Evolutionary conservation across 305 asterid genomes (phyloP).

Genomic region (Solanum hybrid): DNA sequence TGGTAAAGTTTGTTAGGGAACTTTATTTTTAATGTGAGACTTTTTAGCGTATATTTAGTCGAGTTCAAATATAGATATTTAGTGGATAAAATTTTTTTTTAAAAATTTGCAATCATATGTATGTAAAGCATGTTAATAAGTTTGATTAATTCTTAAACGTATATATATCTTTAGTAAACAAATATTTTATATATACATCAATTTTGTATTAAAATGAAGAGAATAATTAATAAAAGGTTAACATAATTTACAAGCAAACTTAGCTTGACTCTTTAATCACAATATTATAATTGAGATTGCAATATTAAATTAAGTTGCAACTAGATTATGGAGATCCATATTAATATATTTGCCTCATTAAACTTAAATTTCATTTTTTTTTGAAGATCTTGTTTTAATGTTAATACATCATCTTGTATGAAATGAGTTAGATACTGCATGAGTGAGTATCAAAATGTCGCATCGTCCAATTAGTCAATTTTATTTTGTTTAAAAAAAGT

Average conservation of each 20-base stretch:
- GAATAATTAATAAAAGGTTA: not conserved
- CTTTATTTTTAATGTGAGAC: too few species aligned
- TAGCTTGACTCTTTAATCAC: not conserved
- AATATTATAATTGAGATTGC: not conserved
- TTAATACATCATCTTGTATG: not conserved
- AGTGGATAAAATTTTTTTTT: too few species aligned
- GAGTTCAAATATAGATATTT: too few species aligned
- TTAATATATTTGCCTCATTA: not conserved
- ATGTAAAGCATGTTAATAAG: not conserved
- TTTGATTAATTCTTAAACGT: not conserved
- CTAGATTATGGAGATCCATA: not conserved
- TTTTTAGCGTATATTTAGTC: too few species aligned
- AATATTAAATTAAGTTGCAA: not conserved
- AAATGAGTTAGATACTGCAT: not conserved
- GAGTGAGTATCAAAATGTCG: not conserved
- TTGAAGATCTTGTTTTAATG: not conserved
- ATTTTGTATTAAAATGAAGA: not conserved
- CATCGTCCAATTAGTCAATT: not conserved
- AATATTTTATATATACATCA: not conserved
- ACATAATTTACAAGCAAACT: not conserved
- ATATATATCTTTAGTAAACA: not conserved
- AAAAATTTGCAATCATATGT: not conserved
- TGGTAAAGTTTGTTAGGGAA: not conserved
- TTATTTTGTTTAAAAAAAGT: not conserved
- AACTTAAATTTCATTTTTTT: too few species aligned